phyloP scores from a whole-genome alignment of 2,329 filamentous ascomycete species.

The Pseudogymnoascus sp. region DNA sequence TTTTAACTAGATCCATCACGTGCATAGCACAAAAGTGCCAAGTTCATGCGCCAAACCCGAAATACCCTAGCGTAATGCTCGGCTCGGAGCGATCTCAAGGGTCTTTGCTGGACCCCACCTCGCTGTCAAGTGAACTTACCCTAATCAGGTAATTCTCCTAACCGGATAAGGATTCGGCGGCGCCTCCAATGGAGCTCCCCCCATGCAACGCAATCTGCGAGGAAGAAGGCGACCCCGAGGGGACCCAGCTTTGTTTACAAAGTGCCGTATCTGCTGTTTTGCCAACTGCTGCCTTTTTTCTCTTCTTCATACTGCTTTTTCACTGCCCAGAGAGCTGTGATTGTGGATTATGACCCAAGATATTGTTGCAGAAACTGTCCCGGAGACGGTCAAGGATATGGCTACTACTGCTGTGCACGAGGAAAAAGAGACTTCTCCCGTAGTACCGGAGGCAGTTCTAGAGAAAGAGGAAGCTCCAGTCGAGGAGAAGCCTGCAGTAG shows the following conservation, averaged over 20 bases:
- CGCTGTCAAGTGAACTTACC: not conserved
- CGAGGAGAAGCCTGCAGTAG: not conserved
- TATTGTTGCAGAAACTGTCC: slow-evolving; percentile 3
- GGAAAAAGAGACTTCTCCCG: not conserved
- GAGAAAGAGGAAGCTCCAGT: not conserved
- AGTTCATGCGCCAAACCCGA: slow-evolving; percentile 2
- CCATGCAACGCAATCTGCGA: slow-evolving; percentile 9
- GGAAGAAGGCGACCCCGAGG: not conserved
- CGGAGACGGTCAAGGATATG: slow-evolving; percentile 4
- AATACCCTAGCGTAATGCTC: not conserved
- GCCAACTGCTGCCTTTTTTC: not conserved
- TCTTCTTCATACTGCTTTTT: slow-evolving; percentile 7
- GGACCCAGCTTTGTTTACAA: slow-evolving; percentile 9
- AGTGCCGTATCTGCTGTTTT: slow-evolving; percentile 2
- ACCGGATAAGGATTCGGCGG: not conserved
- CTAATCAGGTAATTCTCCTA: not conserved
- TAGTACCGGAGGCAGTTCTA: not conserved
- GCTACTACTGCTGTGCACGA: not conserved
- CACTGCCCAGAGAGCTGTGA: slow-evolving; percentile 5
- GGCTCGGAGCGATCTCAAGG: slow-evolving; percentile 9
- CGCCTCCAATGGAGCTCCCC: slow-evolving; percentile 8
- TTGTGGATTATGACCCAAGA: slow-evolving; percentile 9
- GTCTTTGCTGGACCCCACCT: slow-evolving; percentile 1
- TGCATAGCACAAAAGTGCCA: slow-evolving; percentile 5
- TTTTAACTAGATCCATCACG: not conserved